A percentile compares a stretch with the other conserved stretches of the same genome.
These are phyloP conservation scores for Chenopodium album DNA, from an alignment of 148 eudicot genomes.

Conservation along the genomic window DNA sequence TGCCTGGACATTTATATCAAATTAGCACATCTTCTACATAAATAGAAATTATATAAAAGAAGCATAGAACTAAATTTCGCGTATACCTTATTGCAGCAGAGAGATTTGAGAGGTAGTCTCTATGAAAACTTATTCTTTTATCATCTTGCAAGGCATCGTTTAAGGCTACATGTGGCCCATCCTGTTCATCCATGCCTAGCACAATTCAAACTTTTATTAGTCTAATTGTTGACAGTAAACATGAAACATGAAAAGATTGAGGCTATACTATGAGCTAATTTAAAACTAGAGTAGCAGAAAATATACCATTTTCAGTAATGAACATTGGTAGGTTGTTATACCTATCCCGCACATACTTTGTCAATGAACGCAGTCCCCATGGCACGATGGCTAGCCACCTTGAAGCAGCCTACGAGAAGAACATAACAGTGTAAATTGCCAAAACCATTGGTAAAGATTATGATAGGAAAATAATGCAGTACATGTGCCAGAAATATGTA, in stretches of 20 bases:
- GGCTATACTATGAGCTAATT: background rate
- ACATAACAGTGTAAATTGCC: background rate
- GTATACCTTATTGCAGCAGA: slow-evolving; percentile 87
- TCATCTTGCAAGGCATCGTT: slow-evolving; percentile 75
- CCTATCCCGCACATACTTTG: slow-evolving; percentile 52
- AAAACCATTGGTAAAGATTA: background rate
- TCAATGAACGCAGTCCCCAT: slow-evolving; percentile 77
- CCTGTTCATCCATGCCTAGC: slow-evolving; percentile 81
- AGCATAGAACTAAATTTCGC: background rate
- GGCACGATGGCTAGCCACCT: slow-evolving; percentile 88
- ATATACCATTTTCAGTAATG: slow-evolving; percentile 83
- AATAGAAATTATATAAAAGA: background rate
- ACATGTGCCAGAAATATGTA: background rate
- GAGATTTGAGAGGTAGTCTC: slow-evolving; percentile 88
- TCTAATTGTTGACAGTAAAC: too few relatives aligned
- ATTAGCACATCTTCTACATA: background rate
- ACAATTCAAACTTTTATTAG: background rate
- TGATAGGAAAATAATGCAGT: background rate
- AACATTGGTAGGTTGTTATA: slow-evolving; percentile 71
- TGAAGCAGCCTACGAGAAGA: slow-evolving; percentile 63
- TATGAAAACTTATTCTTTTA: slow-evolving; percentile 71
- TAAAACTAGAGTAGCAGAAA: background rate
- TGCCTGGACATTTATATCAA: slow-evolving; percentile 48
- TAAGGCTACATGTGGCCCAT: slow-evolving; percentile 39
- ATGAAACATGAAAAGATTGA: background rate